Evolutionary conservation across 139 green algal species (phyloP).

Genomic region (Marvania coccoides): DNA sequence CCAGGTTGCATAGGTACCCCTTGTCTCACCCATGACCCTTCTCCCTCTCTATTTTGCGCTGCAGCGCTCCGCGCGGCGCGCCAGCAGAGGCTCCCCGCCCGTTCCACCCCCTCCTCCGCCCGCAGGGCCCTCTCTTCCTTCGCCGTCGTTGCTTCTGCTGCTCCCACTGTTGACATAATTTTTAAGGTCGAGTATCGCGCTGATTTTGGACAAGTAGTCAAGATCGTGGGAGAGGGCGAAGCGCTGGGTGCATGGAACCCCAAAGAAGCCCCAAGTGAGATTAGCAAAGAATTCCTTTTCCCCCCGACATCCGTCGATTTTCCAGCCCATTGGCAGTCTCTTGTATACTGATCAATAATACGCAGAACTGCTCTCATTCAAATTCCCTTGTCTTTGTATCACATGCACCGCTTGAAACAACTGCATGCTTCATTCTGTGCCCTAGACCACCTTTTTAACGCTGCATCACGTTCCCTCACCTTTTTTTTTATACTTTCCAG

Average conservation of each 20-base stretch:
- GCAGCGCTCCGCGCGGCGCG: too few relatives aligned
- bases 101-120: neutral
- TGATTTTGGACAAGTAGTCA: conserved; percentile 25
- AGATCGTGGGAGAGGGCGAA: conserved; percentile 14
- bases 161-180: neutral
- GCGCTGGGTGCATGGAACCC: conserved; percentile 29
- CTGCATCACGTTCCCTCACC: neutral
- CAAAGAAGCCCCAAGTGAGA: conserved; percentile 13
- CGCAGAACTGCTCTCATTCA: neutral
- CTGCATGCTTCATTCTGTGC: neutral
- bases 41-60: too few relatives aligned
- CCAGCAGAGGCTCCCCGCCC: too few relatives aligned
- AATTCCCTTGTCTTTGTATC: neutral
- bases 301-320: too few relatives aligned
- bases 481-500: neutral
- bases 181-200: neutral
- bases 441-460: neutral
- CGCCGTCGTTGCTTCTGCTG: neutral
- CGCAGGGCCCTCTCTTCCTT: neutral
- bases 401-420: neutral
- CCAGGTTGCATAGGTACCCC: too few relatives aligned
- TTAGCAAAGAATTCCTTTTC: too few relatives aligned
- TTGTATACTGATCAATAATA: too few relatives aligned
- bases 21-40: too few relatives aligned
- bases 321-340: too few relatives aligned